Percentiles rank a stretch among this genome's conserved stretches.
phyloP scores from a whole-genome alignment of 2,329 filamentous ascomycete species.

The Beauveria caledonica region DNA sequence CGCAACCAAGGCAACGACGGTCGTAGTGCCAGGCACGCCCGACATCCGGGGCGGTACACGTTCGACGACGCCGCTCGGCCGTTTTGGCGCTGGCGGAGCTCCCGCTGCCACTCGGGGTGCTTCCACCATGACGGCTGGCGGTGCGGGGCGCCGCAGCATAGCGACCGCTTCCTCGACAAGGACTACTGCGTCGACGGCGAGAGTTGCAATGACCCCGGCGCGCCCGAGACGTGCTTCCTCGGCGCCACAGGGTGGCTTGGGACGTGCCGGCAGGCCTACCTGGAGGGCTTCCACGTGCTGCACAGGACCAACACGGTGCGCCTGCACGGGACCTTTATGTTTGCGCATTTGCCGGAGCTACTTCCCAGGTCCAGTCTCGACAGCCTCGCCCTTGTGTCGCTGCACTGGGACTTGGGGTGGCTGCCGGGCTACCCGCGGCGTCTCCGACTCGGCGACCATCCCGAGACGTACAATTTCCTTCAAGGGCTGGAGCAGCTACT shows the following conservation, averaged over 20 bases:
- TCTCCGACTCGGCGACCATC: background rate
- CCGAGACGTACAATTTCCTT: background rate
- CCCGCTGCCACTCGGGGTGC: background rate
- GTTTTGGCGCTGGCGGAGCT: conserved; percentile 5
- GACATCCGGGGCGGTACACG: background rate
- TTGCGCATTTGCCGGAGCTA: background rate
- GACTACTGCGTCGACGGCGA: background rate
- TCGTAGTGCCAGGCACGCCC: background rate
- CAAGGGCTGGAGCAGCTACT: background rate
- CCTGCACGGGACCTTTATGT: background rate
- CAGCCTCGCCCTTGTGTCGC: background rate
- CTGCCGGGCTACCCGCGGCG: background rate
- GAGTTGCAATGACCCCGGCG: background rate
- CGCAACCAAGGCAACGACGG: background rate
- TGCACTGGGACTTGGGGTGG: conserved; percentile 2
- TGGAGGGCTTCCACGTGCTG: background rate
- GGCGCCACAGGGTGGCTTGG: background rate
- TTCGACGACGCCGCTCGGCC: background rate
- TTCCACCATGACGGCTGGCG: background rate
- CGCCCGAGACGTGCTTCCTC: background rate
- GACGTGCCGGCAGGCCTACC: background rate
- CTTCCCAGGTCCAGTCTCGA: background rate
- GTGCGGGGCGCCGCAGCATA: background rate
- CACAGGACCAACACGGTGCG: background rate
- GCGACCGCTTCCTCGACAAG: background rate